A percentile compares a stretch with the other conserved stretches of the same genome.
Conservation (phyloP, 345 rosid species). For the Aquilaria malaccensis region DNA sequence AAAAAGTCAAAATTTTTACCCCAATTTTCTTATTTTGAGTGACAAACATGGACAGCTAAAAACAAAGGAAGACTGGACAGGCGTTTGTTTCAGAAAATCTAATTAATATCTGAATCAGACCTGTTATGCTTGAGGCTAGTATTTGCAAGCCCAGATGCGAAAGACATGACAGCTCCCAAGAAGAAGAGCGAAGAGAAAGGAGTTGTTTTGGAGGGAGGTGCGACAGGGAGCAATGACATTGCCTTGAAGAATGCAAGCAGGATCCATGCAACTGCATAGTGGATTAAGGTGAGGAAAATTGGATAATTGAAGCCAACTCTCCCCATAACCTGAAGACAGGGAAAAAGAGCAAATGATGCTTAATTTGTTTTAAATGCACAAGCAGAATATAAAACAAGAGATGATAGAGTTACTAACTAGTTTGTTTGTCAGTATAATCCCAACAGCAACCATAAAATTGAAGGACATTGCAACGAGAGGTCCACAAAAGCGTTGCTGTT, state of each 20-base stretch:
- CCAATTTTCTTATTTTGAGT: no score
- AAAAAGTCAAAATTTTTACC: slow-evolving; percentile 2
- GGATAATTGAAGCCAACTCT: slow-evolving; percentile 81
- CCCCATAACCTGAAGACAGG: slow-evolving; percentile 66
- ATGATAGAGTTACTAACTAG: slow-evolving; percentile 27
- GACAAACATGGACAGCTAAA: no score
- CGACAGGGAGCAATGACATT: slow-evolving; percentile 64
- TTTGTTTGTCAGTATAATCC: slow-evolving; percentile 84
- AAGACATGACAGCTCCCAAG: slow-evolving; percentile 86
- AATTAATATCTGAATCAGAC: slow-evolving; percentile 19
- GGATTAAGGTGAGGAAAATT: slow-evolving; percentile 76
- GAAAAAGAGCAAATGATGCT: background rate
- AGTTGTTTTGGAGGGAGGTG: slow-evolving; percentile 79
- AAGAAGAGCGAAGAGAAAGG: slow-evolving; percentile 76
- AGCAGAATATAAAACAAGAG: background rate
- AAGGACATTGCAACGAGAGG: slow-evolving; percentile 82
- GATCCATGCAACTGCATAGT: slow-evolving; percentile 72
- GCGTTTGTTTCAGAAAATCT: background rate
- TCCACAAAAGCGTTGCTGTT: slow-evolving; percentile 79
- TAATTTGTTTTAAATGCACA: background rate
- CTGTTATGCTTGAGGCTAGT: slow-evolving; percentile 88
- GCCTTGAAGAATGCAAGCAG: slow-evolving; percentile 72
- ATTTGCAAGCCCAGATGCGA: slow-evolving; percentile 93
- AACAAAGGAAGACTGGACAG: no score
- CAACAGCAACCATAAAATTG: slow-evolving; percentile 83